Conservation (phyloP, 441 rosid species). For the Gossypium davidsonii region DNA sequence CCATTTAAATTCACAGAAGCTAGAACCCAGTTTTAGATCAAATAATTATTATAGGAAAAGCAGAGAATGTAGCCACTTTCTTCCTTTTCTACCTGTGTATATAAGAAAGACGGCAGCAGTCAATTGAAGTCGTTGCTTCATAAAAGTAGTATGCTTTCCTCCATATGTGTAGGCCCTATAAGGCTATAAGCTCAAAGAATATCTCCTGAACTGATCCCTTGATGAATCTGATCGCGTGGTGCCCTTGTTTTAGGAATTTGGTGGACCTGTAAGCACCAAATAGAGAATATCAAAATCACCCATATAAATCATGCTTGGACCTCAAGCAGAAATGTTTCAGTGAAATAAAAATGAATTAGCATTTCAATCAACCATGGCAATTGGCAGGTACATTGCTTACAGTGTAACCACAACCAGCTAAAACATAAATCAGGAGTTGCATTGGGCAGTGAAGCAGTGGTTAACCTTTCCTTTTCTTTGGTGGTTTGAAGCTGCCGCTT, state of each 20-base stretch:
- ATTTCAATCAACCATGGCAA: neutral
- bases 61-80: neutral
- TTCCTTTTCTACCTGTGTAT: neutral
- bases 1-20: neutral
- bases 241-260: neutral
- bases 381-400: neutral
- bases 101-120: neutral
- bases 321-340: neutral
- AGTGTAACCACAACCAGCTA: neutral
- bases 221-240: neutral
- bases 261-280: neutral
- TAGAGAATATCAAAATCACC: neutral
- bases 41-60: neutral
- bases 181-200: neutral
- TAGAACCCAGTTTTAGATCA: neutral
- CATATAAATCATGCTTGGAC: neutral
- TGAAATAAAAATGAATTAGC: neutral
- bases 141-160: neutral
- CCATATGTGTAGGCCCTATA: neutral
- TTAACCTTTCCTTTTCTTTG: constrained; percentile 42
- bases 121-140: too few species aligned
- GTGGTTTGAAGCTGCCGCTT: constrained; percentile 40
- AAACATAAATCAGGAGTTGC: neutral
- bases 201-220: neutral
- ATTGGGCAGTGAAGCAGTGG: neutral